Conservation (phyloP, 1,284 basidiomycete genomes). For the Boletus sp. region DNA sequence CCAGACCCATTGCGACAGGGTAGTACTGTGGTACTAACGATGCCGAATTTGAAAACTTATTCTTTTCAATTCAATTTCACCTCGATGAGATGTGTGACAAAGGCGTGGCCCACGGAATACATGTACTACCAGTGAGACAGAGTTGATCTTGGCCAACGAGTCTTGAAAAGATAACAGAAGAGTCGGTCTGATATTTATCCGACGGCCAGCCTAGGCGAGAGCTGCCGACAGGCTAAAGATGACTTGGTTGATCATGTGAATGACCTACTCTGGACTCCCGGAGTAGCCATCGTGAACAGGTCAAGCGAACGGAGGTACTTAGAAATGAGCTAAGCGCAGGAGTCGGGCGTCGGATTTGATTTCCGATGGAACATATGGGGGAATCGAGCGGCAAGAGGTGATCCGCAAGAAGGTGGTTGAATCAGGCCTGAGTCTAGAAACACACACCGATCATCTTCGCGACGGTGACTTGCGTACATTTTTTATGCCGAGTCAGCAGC, state of each 20-base stretch:
- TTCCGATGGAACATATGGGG: slow-evolving; percentile 8
- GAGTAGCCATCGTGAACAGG: not conserved
- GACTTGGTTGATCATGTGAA: too few relatives aligned
- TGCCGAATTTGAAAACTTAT: too few relatives aligned
- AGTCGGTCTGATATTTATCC: too few relatives aligned
- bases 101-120: too few relatives aligned
- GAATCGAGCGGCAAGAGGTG: not conserved
- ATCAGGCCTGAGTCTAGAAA: slow-evolving; percentile 6
- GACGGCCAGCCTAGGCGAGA: not conserved
- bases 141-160: too few relatives aligned
- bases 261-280: slow-evolving; percentile 1
- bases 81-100: too few relatives aligned
- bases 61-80: too few relatives aligned
- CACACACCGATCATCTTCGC: slow-evolving; percentile 16
- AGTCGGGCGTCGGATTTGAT: slow-evolving; percentile 7
- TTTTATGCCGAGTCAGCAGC: not conserved
- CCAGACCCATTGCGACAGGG: slow-evolving; percentile 11
- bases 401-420: slow-evolving; percentile 12
- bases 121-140: too few relatives aligned
- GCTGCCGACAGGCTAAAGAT: too few relatives aligned
- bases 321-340: not conserved
- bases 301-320: not conserved
- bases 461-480: slow-evolving; percentile 10
- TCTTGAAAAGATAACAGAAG: too few relatives aligned
- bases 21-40: too few relatives aligned